Conservation (phyloP, 208 protist genomes). For the Trypanosoma boissoni region DNA sequence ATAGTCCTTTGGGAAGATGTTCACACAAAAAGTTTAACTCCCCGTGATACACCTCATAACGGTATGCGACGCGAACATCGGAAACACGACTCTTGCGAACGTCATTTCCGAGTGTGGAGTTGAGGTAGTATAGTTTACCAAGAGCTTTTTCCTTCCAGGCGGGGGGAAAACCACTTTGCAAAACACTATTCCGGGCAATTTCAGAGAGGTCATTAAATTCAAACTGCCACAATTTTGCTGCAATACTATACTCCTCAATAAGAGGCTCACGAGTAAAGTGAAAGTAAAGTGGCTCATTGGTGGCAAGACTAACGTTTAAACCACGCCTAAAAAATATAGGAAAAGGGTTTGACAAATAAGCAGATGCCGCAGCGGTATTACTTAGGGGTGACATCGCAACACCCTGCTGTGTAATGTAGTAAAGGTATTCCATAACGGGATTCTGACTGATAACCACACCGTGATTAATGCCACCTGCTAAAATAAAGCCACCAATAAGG, state of each 20-base stretch:
- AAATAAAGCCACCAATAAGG: conserved; percentile 92
- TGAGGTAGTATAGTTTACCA: conserved; percentile 86
- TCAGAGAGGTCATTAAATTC: conserved; percentile 97
- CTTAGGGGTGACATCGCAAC: conserved; percentile 98
- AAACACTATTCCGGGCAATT: conserved; percentile 97
- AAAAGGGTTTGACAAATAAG: conserved; percentile 96
- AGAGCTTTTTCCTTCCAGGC: conserved; percentile 93
- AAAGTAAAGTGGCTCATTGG: conserved; percentile 96
- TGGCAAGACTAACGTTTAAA: conserved; percentile 97
- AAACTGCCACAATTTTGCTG: conserved; percentile 97
- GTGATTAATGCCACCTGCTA: conserved; percentile 96
- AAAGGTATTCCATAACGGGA: conserved; percentile 97
- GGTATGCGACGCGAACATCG: conserved; percentile 94
- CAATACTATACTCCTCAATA: conserved; percentile 98
- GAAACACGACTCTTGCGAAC: conserved; percentile 95
- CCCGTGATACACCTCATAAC: conserved; percentile 91
- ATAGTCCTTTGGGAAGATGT: conserved; percentile 41
- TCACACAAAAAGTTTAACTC: conserved; percentile 88
- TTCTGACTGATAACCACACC: conserved; percentile 94
- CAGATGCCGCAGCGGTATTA: conserved; percentile 97
- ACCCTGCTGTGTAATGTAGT: conserved; percentile 97
- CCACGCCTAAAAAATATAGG: conserved; percentile 94
- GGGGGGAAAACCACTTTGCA: conserved; percentile 94
- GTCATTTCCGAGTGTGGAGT: conserved; percentile 91
- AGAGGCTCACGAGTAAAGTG: conserved; percentile 96